phyloP scores from a whole-genome alignment of 176 grass and related monocot genomes.

The Hordeum vulgare region MorexV3_pseudomolecules_assembly NC_058524.1:455803544-455804043 shows the following conservation, averaged over 20 bases:
- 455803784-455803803: too few relatives aligned
- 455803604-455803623: not conserved
- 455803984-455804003: not conserved
- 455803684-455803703: too few relatives aligned
- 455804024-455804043: not conserved
- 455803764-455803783: too few relatives aligned
- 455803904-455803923: not conserved
- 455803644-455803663: too few relatives aligned
- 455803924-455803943: not conserved
- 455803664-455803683: too few relatives aligned
- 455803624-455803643: not conserved
- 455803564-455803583: slow-evolving; percentile 6
- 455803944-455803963: not conserved
- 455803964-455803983: not conserved
- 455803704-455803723: too few relatives aligned
- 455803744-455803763: too few relatives aligned
- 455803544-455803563: not conserved
- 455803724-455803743: too few relatives aligned
- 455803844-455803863: not conserved
- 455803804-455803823: too few relatives aligned
- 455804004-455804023: not conserved
- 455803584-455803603: too few relatives aligned
- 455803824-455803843: not conserved
- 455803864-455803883: slow-evolving; percentile 9
- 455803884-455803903: not conserved